Evolutionary conservation across 352 stramenopile genomes (phyloP), one percentile per base, ranked within the genome.

Genomic region (Aphanomyces stellatus): DNA sequence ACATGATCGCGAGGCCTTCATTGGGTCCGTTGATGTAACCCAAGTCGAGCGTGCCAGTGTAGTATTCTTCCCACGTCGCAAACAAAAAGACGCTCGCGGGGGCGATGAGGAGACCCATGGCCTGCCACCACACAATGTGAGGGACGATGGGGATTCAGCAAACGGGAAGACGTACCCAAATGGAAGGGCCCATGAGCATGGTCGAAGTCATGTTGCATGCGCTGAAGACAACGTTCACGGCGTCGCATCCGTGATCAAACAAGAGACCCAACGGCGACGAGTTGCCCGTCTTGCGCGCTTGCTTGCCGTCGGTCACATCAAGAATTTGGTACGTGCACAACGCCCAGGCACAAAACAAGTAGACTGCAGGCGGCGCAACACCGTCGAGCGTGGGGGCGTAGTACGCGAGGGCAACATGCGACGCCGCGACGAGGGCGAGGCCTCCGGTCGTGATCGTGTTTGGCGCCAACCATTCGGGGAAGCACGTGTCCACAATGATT

Each of bases 21-120:
- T 89, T 98, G 6, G 96, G 96, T 67, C 96, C 96, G 75, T 99
- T 99, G 42, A 99, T 78, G 24, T 96, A 81, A 7, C 95, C 95
- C 35, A 99, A 76, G 28, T 97, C 87, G 11, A 99, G 78, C 57
- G 90, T 91, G n/a, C 95, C 93, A 0, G 91, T 98, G 80, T 98
- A 96, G 77, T 98, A 99, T 75, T 99, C 91, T 74, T 99, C 96
- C 96, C 96, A 99, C n/a, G 95, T 98, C 11, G 91, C 88, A 75
- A 98, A 91, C 70, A 97, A 99, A 73, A 99, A 99, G 5, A 98
- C 85, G 80, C 80, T 95, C 48, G 81, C 87, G 67, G 71, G 89
- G 28, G 76, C 73, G 19, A 82, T 74, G 65, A 85, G 82, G 53
- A 85, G 76, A 51, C 85, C 69, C 64, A 95, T 75, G 69, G 79